A percentile compares a stretch with the other conserved stretches of the same genome.
phyloP scores from a whole-genome alignment of 768 basidiomycete species.

The Calocera viscosa region DNA sequence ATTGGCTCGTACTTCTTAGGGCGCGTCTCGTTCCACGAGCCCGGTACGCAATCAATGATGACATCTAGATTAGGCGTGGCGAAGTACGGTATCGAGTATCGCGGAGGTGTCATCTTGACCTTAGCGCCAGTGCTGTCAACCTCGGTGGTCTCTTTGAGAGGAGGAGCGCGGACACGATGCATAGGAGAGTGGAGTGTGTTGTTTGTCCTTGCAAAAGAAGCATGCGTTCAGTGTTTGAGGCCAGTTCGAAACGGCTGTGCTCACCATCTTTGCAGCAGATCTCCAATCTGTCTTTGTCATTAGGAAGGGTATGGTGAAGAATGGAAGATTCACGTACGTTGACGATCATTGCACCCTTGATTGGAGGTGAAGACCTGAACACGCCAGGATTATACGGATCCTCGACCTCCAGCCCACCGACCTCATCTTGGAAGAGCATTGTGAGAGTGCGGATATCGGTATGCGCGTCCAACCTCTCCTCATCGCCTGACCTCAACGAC shows the following conservation, averaged over 20 bases:
- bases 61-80: constrained; percentile 29
- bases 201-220: constrained; percentile 23
- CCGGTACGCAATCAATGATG: constrained; percentile 41
- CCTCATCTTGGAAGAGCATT: constrained; percentile 46
- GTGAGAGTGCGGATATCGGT: constrained; percentile 47
- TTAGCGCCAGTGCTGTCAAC: constrained; percentile 24
- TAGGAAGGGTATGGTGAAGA: constrained; percentile 32
- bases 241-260: neutral
- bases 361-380: constrained; percentile 27
- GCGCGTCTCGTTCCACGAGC: constrained; percentile 34
- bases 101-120: constrained; percentile 35
- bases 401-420: constrained; percentile 52
- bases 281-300: constrained; percentile 8
- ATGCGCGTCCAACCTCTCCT: constrained; percentile 35
- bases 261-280: constrained; percentile 11
- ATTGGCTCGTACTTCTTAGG: constrained; percentile 43
- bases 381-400: constrained; percentile 36
- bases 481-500: constrained; percentile 27
- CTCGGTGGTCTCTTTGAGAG: neutral
- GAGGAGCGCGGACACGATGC: constrained; percentile 23
- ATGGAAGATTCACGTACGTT: constrained; percentile 43
- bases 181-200: constrained; percentile 25
- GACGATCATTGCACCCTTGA: constrained; percentile 38
- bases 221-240: constrained; percentile 27
- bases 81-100: constrained; percentile 52